Conservation (phyloP, 768 basidiomycete species). For the Serendipita sp. region DNA sequence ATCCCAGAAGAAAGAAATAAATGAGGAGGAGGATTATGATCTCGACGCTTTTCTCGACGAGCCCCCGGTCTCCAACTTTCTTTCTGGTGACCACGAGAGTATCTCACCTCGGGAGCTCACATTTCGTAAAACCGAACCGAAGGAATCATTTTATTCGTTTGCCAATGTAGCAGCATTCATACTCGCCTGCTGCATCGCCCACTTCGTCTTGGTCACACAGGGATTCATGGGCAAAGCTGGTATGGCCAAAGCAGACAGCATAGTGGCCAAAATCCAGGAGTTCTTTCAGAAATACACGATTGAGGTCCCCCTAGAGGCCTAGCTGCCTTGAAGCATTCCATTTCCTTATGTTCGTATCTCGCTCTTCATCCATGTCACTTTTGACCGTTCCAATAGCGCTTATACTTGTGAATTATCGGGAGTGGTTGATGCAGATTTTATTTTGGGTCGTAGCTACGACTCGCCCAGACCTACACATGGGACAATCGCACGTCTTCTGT, state of each 20-base stretch:
- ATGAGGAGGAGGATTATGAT: neutral
- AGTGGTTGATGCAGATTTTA: too few species aligned
- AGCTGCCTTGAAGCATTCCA: neutral
- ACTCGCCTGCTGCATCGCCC: neutral
- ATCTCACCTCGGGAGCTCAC: slow-evolving; percentile 1
- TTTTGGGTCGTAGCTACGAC: too few species aligned
- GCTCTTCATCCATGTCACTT: too few species aligned
- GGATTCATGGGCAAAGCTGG: slow-evolving; percentile 2
- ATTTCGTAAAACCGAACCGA: neutral
- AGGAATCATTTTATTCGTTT: neutral
- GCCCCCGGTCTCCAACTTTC: neutral
- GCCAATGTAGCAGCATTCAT: neutral
- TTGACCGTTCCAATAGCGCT: too few species aligned
- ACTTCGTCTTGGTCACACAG: neutral
- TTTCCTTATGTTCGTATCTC: too few species aligned
- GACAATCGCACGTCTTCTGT: too few species aligned
- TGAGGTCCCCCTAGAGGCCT: neutral
- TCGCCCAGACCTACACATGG: too few species aligned
- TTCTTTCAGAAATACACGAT: slow-evolving; percentile 1
- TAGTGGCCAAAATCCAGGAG: neutral
- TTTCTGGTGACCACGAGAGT: neutral
- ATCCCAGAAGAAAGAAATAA: too few species aligned
- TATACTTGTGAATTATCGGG: too few species aligned
- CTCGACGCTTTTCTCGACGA: neutral
- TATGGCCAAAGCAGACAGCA: neutral